Percentiles rank a stretch among this genome's conserved stretches.
Conservation (phyloP, 1,139 yeast genomes). For the Taphrina sp. region DNA sequence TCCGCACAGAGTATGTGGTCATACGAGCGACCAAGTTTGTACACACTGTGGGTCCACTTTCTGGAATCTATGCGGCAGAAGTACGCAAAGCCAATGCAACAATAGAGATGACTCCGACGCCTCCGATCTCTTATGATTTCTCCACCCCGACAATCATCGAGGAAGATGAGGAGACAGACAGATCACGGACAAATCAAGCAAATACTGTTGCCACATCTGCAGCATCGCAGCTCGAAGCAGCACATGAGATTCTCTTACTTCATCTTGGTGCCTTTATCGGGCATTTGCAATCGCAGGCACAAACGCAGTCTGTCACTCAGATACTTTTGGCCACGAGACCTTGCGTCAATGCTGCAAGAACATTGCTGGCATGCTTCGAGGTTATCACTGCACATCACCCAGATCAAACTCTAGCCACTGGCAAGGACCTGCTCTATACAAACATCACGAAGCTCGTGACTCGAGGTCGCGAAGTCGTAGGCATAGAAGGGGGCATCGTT, state of each 20-base stretch:
- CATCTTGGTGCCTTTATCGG: constrained; percentile 58
- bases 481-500: constrained; percentile 35
- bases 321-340: constrained; percentile 47
- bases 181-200: not conserved
- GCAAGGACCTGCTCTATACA: constrained; percentile 45
- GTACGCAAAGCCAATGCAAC: constrained; percentile 9
- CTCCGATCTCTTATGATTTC: constrained; percentile 27
- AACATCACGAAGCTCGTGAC: constrained; percentile 41
- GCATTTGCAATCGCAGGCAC: constrained; percentile 40
- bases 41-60: constrained; percentile 26
- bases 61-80: constrained; percentile 24
- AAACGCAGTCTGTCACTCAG: constrained; percentile 43
- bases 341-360: constrained; percentile 49
- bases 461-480: constrained; percentile 43
- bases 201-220: constrained; percentile 58
- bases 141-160: constrained; percentile 54
- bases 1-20: constrained; percentile 57
- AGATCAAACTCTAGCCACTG: constrained; percentile 43
- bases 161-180: constrained; percentile 20
- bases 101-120: constrained; percentile 19
- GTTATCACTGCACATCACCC: constrained; percentile 42
- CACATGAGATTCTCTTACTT: constrained; percentile 64
- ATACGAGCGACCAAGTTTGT: constrained; percentile 70
- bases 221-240: constrained; percentile 67
- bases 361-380: constrained; percentile 47